Percentiles rank a stretch among this genome's conserved stretches.
Evolutionary conservation across 495 filamentous ascomycete genomes (phyloP).

Genomic region (Penicillium verhagenii): DNA sequence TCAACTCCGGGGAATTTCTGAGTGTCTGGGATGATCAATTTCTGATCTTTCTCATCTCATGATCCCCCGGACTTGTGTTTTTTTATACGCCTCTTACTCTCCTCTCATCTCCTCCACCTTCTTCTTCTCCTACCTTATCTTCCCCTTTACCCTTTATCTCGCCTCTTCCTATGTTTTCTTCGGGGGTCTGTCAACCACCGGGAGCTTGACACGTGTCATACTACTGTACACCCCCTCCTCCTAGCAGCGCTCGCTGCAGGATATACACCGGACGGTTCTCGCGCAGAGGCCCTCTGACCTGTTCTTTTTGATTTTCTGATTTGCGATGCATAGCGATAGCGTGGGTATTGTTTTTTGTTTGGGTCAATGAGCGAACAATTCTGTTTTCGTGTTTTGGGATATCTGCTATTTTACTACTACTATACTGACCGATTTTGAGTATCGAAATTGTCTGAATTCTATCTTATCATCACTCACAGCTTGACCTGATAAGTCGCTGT

Average conservation of each 20-base stretch:
- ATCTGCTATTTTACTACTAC: neutral
- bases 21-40: neutral
- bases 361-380: conserved; percentile 25
- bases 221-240: conserved; percentile 7
- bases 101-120: conserved; percentile 6
- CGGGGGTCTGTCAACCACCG: conserved; percentile 10
- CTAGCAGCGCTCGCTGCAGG: conserved; percentile 18
- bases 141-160: conserved; percentile 1
- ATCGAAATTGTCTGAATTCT: neutral
- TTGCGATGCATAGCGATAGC: conserved; percentile 34
- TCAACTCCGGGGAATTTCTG: neutral
- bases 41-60: neutral
- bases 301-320: conserved; percentile 6
- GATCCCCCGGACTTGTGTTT: neutral
- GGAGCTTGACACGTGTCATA: conserved; percentile 24
- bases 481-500: neutral
- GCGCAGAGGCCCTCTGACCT: neutral
- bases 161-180: conserved; percentile 4
- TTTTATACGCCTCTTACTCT: neutral
- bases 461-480: neutral
- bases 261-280: neutral
- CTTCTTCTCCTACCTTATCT: neutral
- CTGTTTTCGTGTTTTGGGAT: conserved; percentile 9
- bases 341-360: conserved; percentile 21
- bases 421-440: neutral